These are phyloP conservation scores for Cyclocybe aegerita DNA, from an alignment of 768 basidiomycete genomes.

Conservation along the genomic window DNA sequence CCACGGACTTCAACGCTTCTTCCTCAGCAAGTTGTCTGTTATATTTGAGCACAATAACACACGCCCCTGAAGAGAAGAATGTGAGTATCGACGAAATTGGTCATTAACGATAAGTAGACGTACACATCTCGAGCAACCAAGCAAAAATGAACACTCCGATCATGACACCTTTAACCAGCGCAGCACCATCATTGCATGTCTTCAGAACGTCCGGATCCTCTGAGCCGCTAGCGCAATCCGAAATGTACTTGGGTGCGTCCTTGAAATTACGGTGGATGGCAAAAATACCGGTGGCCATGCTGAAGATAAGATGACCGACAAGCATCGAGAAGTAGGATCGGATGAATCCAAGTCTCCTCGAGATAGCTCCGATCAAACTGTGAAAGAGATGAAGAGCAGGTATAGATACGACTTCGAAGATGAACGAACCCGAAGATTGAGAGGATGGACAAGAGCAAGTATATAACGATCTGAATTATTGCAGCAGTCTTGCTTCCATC, in stretches of 20 bases:
- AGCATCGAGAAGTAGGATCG: slow-evolving; percentile 42
- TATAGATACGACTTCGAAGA: background rate
- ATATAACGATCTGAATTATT: slow-evolving; percentile 41
- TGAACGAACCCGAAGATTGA: slow-evolving; percentile 43
- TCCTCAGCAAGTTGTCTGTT: slow-evolving; percentile 46
- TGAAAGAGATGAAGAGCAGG: background rate
- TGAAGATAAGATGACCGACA: slow-evolving; percentile 42
- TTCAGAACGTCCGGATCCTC: slow-evolving; percentile 26
- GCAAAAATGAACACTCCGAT: slow-evolving; percentile 41
- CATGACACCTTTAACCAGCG: slow-evolving; percentile 40
- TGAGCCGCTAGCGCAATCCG: slow-evolving; percentile 35
- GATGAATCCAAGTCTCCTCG: slow-evolving; percentile 38
- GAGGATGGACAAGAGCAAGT: slow-evolving; percentile 39
- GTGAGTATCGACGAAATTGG: slow-evolving; percentile 2
- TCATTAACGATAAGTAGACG: slow-evolving; percentile 17
- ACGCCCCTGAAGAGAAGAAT: slow-evolving; percentile 34
- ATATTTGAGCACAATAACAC: slow-evolving; percentile 46
- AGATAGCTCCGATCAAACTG: slow-evolving; percentile 44
- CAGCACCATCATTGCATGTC: slow-evolving; percentile 37
- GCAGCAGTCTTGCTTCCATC: slow-evolving; percentile 39
- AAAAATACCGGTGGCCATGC: slow-evolving; percentile 41
- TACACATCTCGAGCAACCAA: slow-evolving; percentile 51
- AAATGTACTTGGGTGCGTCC: slow-evolving; percentile 35
- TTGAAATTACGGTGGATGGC: slow-evolving; percentile 44
- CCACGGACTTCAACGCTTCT: slow-evolving; percentile 31